These are phyloP conservation scores for Bruguiera parviflora DNA, from an alignment of 345 rosid genomes.

Conservation along the genomic window DNA sequence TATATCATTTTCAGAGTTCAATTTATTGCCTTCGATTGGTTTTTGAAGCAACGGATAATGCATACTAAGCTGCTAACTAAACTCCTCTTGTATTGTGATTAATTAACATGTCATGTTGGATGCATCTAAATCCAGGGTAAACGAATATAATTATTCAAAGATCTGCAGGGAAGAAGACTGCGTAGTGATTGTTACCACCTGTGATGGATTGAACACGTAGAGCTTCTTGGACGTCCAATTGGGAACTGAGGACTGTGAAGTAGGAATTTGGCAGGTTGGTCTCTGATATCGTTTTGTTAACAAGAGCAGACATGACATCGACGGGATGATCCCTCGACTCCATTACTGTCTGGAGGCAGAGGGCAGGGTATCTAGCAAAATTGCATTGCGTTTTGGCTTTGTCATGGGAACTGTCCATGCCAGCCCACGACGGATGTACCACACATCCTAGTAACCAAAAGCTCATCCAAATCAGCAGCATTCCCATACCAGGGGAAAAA, in stretches of 20 bases:
- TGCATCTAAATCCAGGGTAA: no score
- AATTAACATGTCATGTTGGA: no score
- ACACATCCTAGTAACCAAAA: slow-evolving; percentile 29
- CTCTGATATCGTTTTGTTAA: slow-evolving; percentile 58
- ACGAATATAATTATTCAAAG: no score
- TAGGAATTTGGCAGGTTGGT: slow-evolving; percentile 33
- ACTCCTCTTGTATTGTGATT: no score
- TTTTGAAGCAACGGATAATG: not conserved
- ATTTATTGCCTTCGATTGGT: not conserved
- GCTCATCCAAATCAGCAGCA: not conserved
- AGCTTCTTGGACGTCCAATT: slow-evolving; percentile 21
- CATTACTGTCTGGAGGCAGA: slow-evolving; percentile 49
- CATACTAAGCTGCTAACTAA: no score
- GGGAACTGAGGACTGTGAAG: slow-evolving; percentile 29
- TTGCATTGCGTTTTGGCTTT: slow-evolving; percentile 41
- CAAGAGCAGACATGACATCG: slow-evolving; percentile 44
- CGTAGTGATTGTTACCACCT: slow-evolving; percentile 27
- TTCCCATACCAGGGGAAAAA: no score
- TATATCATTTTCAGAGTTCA: not conserved
- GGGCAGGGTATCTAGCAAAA: slow-evolving; percentile 50
- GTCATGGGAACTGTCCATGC: slow-evolving; percentile 24
- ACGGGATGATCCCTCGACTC: slow-evolving; percentile 18
- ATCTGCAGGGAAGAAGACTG: no score
- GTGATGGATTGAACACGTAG: slow-evolving; percentile 25
- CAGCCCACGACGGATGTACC: slow-evolving; percentile 15